Evolutionary conservation across 495 filamentous ascomycete species (phyloP), one percentile per base, ranked within the genome.

Genomic region (Talaromyces thailandensis): DNA sequence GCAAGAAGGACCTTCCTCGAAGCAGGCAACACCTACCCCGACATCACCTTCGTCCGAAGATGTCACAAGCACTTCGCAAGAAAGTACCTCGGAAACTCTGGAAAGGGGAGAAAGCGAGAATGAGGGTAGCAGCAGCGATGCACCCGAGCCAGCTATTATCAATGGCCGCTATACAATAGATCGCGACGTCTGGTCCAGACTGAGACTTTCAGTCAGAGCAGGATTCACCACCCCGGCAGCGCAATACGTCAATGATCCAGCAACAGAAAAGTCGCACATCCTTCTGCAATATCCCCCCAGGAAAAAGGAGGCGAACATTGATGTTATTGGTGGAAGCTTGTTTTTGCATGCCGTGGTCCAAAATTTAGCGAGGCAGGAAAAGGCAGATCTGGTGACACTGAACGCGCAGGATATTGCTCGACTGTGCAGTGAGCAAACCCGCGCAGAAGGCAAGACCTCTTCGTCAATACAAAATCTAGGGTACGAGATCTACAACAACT

Each of bases 361-460:
- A 51, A 75, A 72, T 29, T 72, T 90, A 31, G 88, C 91, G 2
- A 68, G 73, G 11, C 77, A 83, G 18, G 62, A 88, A 12, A 73
- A 76, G 32, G 86, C 92, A n/a, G 90, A 98, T 70, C 69, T 97
- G 5, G 75, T 98, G 35, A 82, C 83, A 24, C 73, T 98, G 14
- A 85, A 88, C 71, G 86, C 92, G 14, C 86, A 89, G 64, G 90
- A 92, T 70, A 80, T 98, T 64, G 89, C 91, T 14, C 80, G 92
- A 61, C 76, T 98, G 45, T 82, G 88, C 45, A 89, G 86, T 29
- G 82, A 87, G 65, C 90, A 88, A 40, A 90, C 95, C 55, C 66
- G 76, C 25, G 70, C 74, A 12, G 72, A 76, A 56, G 70, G 62
- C 12, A 79, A 65, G 58, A 72, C 67, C 48, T 76, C 64, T 28